Base-by-base conservation (phyloP, 2,329 filamentous ascomycete genomes). In the Penicillium frequentans region DNA sequence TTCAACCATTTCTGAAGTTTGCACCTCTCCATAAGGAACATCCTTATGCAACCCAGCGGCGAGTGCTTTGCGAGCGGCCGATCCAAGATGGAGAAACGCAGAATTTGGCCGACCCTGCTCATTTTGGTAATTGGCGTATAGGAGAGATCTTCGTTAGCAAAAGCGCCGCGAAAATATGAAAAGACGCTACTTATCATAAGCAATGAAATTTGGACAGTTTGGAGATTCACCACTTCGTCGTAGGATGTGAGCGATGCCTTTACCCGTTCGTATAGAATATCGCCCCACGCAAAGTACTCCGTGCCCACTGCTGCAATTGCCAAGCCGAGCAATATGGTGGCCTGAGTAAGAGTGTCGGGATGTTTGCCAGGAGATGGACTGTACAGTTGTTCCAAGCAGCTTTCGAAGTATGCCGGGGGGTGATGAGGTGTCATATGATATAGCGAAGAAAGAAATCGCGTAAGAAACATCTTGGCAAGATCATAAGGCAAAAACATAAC, bases 181-280 rank as follows among this genome's bases (percentile, higher is more conserved):
- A 35, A 44, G 33, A 61, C 9, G 27, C 7, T n/a, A 75, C 77
- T 77, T 76, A 79, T 79, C 75, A 80, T 78, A 29, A 79, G 65
- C 14, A 79, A 60, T 0, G 76, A 70, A 7, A 79, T 69, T 55
- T 80, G 78, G 3, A 80, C 69, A 1, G 73, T 73, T 51, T 79
- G 75, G 14, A 78, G 60, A 44, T 80, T 80, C 2, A 80, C 77
- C 16, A 78, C 72, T 26, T 80, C 77, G 46, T 80, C 77, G 47
- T 76, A 68, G 6, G 70, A 66, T 6, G 63, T 63, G 13, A 70
- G 64, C 0, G 73, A 73, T 27, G 72, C 69, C 59, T 77, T 79
- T 3, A 76, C 76, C n/a, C 74, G 76, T 27, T 79, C 73, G 23
- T 76, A 77, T 26, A 80, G 55, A 23, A 78, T 69, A 27, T 79